phyloP scores from a whole-genome alignment of 352 stramenopile species.

The Globisporangium spiculum region DNA sequence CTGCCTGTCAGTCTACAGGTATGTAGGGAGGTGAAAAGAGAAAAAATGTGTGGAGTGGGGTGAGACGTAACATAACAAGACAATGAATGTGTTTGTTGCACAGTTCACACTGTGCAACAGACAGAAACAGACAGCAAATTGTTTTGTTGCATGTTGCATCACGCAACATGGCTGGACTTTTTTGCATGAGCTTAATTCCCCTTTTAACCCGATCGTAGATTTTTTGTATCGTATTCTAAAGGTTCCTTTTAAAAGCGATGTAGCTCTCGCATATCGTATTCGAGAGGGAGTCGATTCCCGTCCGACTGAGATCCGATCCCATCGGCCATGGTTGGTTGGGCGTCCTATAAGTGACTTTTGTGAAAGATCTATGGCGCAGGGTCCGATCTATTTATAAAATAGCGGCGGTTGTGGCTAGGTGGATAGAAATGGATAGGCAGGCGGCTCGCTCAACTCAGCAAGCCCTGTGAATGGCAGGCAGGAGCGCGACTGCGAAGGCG shows the following conservation, averaged over 20 bases:
- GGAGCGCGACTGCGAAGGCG: too few species aligned
- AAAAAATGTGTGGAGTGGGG: neutral
- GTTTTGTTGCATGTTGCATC: neutral
- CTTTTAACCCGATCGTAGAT: neutral
- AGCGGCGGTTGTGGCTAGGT: too few species aligned
- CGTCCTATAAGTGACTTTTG: neutral
- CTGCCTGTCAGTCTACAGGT: neutral
- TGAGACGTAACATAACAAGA: constrained; percentile 11
- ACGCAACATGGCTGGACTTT: neutral
- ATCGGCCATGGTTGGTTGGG: neutral
- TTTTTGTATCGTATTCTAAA: neutral
- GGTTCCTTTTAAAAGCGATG: neutral
- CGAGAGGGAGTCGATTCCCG: neutral
- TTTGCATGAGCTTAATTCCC: neutral
- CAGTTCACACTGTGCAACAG: neutral
- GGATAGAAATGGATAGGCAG: too few species aligned
- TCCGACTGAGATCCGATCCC: neutral
- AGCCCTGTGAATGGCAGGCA: too few species aligned
- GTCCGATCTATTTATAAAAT: too few species aligned
- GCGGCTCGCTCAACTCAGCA: too few species aligned
- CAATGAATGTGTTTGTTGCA: neutral
- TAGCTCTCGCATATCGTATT: neutral
- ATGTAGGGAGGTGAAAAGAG: neutral
- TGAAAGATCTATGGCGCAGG: neutral
- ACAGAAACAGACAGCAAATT: neutral